Base-by-base conservation (phyloP, 1,284 basidiomycete genomes). In the Leccinum subatratum region DNA sequence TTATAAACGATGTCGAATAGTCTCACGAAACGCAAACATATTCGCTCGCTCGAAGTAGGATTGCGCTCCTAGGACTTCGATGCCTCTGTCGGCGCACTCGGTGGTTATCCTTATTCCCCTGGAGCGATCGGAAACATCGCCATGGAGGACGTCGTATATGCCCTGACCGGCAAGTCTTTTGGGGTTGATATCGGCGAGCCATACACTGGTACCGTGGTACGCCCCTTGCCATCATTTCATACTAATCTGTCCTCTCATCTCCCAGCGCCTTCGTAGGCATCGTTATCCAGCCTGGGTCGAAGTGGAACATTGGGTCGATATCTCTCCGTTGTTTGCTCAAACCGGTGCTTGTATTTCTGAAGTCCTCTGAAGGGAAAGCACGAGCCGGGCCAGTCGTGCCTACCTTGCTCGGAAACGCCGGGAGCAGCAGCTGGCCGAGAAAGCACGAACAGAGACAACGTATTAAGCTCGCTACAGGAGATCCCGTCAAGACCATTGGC, bases 41-140 rank as follows among this genome's bases (percentile, higher is more conserved):
- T 78, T 92, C 62, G 78, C 85, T 2, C 91, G 2, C 82, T 93
- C 14, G 76, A 81, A 5, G 78, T 84, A 66, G 90, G 89, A 9
- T 80, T 96, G 30, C 83, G 90, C 60, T 87, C 88, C 20, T n/a
- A n/a, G n/a, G n/a, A n/a, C n/a, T 82, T 91, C 63, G 88, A 92
- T 73, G 81, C 89, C 6, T 90, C 92, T 2, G 86, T 97, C 6
- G 93, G 89, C 5, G 95, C 95, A 0, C 85, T 98, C 0, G 96
- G 96, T 2, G 95, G 95, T 14, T 98, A 96, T 73, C 95, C 96
- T 1, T 98, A 95, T 78, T 95, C 94, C 0, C 96, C 96, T 0
- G 95, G 95, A 1, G 94, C 95, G 5, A 95, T 93, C 0, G 94
- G 94, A n/a, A 96, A 96, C 72, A 92, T 95, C 30, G 90, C 93